A percentile compares a stretch with the other conserved stretches of the same genome.
phyloP scores from a whole-genome alignment of 495 filamentous ascomycete species.

The Penicillium turbatum region DNA sequence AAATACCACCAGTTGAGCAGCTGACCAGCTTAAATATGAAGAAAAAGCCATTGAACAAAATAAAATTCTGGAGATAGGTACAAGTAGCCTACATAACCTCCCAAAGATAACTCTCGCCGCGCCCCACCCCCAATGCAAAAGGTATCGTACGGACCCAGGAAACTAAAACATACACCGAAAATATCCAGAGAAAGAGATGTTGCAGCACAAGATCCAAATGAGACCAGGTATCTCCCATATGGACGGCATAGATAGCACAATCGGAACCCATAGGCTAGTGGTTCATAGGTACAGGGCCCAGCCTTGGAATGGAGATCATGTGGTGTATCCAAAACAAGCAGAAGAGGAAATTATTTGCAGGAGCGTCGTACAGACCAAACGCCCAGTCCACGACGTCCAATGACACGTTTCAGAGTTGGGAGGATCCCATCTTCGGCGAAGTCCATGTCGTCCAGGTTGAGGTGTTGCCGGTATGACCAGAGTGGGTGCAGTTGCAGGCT shows the following conservation, averaged over 20 bases:
- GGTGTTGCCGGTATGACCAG: conserved; percentile 68
- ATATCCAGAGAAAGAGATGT: conserved; percentile 1
- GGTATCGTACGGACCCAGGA: neutral
- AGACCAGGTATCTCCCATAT: neutral
- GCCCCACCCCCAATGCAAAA: conserved; percentile 11
- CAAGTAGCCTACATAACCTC: neutral
- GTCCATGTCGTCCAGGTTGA: conserved; percentile 92
- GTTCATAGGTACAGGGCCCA: neutral
- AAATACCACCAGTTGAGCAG: neutral
- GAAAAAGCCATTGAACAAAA: neutral
- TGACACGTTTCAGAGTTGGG: conserved; percentile 65
- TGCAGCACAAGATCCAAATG: neutral
- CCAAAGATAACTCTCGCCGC: neutral
- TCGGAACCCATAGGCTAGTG: neutral
- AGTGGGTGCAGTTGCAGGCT: conserved; percentile 52
- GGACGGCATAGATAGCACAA: neutral
- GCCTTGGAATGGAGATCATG: neutral
- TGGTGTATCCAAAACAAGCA: neutral
- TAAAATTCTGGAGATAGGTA: neutral
- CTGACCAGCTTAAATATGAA: neutral
- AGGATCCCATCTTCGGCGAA: conserved; percentile 78
- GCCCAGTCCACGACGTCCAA: conserved; percentile 74
- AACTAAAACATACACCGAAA: neutral
- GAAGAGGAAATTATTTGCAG: conserved; percentile 14
- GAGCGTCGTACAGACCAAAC: conserved; percentile 62